Base-by-base conservation (phyloP, 495 filamentous ascomycete genomes). In the Trichodelitschia bisporula region DNA sequence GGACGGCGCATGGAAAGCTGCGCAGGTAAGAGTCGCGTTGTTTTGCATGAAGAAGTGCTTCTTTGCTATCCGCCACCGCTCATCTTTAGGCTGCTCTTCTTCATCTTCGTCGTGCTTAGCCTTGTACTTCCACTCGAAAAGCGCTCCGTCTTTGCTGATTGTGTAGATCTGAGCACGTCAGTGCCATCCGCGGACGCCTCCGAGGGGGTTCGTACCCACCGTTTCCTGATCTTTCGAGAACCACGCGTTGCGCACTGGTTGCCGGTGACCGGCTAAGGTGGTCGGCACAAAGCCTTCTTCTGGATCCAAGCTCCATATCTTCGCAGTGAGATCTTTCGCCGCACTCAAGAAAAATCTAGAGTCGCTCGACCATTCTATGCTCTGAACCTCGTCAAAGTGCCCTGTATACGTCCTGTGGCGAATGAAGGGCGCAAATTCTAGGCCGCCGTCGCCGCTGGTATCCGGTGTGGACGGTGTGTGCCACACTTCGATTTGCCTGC, bases 351-450 rank as follows among this genome's bases (percentile, higher is more conserved):
- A 75, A 57, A 97, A 97, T 19, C 83, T 61, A 11, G 86, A 93
- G 53, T 97, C 86, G 43, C 66, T 69, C 8, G 84, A 91, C 86
- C 86, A 97, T 45, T 86, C 69, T 31, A 97, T 72, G 44, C 64
- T 70, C 19, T 72, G 66, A 15, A 95, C 71, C 17, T 58, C 61
- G 47, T 93, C 86, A 37, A 80, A 89, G 49, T 97, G 86, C 1
- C 77, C 76, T 19, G 72, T 66, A 37, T 90, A 77, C 25, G 73
- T 69, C 30, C 79, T 66, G 51, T 95, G 79, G 28, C 78, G 57
- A 23, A 90, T 67, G 39, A 97, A 95, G 1, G 86, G 86, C 6
- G 89, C 82, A 51, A 91, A 95, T 39, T 95, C 80, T 36, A 92
- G 57, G 32, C 80, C 82, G 34, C 82, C 86, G 41, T 75, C 69